Evolutionary conservation across 75 land plant genomes (phyloP).

Genomic region (Adiantum capillusveneris): DNA sequence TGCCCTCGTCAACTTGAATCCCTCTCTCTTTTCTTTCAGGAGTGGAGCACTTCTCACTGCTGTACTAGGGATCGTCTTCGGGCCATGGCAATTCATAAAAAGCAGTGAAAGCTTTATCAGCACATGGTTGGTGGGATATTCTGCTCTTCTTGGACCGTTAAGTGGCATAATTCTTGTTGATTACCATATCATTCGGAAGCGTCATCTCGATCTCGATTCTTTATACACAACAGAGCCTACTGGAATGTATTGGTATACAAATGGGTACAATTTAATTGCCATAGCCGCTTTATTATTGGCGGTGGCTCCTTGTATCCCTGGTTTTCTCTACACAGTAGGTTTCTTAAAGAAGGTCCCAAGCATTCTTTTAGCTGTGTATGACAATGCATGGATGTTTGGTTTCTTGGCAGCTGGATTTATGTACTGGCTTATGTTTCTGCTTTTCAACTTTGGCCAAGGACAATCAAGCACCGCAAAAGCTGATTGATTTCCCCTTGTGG

Average conservation of each 20-base stretch:
- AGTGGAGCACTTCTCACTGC: conserved; percentile 66
- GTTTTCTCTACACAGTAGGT: conserved; percentile 62
- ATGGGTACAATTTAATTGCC: conserved; percentile 62
- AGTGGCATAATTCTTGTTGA: conserved; percentile 70
- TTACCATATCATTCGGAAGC: conserved; percentile 44
- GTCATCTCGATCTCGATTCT: conserved; percentile 35
- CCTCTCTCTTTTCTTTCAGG: conserved; percentile 52
- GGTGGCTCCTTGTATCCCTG: conserved; percentile 67
- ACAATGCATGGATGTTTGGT: conserved; percentile 85
- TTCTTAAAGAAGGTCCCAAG: conserved; percentile 21
- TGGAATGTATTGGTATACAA: conserved; percentile 60
- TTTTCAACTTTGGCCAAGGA: not conserved
- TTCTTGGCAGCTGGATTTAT: conserved; percentile 49
- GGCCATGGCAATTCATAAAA: conserved; percentile 74
- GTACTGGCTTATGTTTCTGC: conserved; percentile 47
- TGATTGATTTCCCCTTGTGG: too few species aligned
- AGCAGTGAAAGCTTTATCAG: conserved; percentile 83
- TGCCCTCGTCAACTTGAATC: conserved; percentile 69
- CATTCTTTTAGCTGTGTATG: conserved; percentile 36
- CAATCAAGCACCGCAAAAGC: too few species aligned
- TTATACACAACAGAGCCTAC: conserved; percentile 39
- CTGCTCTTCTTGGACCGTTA: conserved; percentile 85
- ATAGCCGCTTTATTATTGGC: conserved; percentile 54
- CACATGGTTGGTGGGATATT: conserved; percentile 90
- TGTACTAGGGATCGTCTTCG: conserved; percentile 55